Evolutionary conservation across 108 stramenopile species (phyloP), one percentile per base, ranked within the genome.

Genomic region (Nitzschia inconspicua): DNA sequence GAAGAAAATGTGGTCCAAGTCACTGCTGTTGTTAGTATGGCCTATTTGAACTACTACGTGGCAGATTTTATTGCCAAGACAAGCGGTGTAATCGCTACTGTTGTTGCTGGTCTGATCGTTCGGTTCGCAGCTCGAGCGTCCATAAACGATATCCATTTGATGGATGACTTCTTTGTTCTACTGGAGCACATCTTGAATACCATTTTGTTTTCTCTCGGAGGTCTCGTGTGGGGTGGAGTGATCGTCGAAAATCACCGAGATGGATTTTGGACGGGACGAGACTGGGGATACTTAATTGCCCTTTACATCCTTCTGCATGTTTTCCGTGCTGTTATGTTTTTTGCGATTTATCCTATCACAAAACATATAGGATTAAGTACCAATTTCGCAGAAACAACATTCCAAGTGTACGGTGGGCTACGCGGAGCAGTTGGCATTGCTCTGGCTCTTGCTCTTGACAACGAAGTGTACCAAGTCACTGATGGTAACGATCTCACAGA

Each of bases 131-230:
- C 85, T 14, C 55, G 65, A 34, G 72, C 65, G 4, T 31, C 82
- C 31, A 68, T 88, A 52, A 92, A 91, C 58, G 76, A 94, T 46
- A 44, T 48, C n/a, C 63, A 85, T 9, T 36, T 91, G 34, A 76
- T 95, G 78, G 68, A 84, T 46, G 61, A 78, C 28, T 90, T 96
- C 65, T 87, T 93, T 91, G 50, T 66, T 0, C 26, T 97, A 3
- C 36, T 85, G 27, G 95, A 91, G 61, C 87, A 91, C 55, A 51
- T 94, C 24, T 66, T 91, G 25, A 96, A 96, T 65, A 96, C 98
- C 8, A 47, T 90, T 6, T 70, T 97, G 10, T 98, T 97, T 63
- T 73, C 90, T 20, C 60, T 98, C 19, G 93, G 93, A 29, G 96
- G 96, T 19, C 36, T 83, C 25, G 82, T 94, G 11, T 89, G 86